These are phyloP conservation scores for Aspergillus alliaceus DNA, from an alignment of 2,329 filamentous ascomycete genomes.

Conservation along the genomic window DNA sequence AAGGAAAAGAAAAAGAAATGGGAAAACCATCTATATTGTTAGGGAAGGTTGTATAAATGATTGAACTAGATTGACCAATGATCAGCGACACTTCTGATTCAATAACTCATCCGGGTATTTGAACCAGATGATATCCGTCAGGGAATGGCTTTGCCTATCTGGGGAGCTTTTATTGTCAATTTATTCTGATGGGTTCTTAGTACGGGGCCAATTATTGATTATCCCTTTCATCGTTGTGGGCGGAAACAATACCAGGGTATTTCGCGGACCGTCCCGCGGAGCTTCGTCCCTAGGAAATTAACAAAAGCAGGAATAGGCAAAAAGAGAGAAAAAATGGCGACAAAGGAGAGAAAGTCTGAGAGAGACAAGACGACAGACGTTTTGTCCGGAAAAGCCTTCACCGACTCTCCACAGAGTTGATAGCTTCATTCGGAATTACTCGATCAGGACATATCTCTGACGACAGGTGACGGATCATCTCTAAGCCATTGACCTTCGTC, in stretches of 20 bases:
- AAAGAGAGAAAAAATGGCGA: not conserved
- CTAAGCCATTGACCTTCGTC: not conserved
- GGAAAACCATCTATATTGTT: not conserved
- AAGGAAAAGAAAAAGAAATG: not conserved
- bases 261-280: not conserved
- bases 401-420: conserved; percentile 7
- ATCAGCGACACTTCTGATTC: not conserved
- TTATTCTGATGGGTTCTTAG: not conserved
- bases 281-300: not conserved
- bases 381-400: conserved; percentile 2
- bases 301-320: not conserved
- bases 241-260: not conserved
- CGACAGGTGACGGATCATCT: conserved; percentile 4
- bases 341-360: not conserved
- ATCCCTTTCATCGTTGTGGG: not conserved
- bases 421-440: not conserved
- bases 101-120: not conserved
- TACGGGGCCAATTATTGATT: conserved; percentile 7
- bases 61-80: not conserved
- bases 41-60: not conserved
- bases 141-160: not conserved
- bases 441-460: not conserved
- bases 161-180: not conserved
- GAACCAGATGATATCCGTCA: not conserved
- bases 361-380: not conserved